A percentile compares a stretch with the other conserved stretches of the same genome.
Conservation (phyloP, 1,284 basidiomycete genomes). For the Ceratobasidium papillatum region DNA sequence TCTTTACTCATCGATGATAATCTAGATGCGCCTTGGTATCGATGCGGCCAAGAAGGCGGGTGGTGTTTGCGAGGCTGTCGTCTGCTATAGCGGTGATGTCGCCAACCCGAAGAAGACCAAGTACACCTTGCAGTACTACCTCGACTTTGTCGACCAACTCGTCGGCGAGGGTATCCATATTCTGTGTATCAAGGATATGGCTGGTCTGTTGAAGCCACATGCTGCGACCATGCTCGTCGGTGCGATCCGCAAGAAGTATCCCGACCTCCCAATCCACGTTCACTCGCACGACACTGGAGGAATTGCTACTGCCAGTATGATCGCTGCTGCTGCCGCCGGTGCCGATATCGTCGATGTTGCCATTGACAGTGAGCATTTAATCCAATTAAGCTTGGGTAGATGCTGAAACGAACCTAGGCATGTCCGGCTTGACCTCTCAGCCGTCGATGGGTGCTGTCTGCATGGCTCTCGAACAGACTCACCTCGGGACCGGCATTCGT, state of each 20-base stretch:
- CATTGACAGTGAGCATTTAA: constrained; percentile 81
- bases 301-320: constrained; percentile 96
- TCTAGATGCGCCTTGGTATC: constrained; percentile 92
- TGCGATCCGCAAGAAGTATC: constrained; percentile 94
- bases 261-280: constrained; percentile 98
- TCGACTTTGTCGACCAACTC: constrained; percentile 94
- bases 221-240: constrained; percentile 92
- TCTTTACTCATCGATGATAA: neutral
- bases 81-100: constrained; percentile 99
- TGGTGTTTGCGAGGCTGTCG: constrained; percentile 96
- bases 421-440: constrained; percentile 98
- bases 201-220: constrained; percentile 94
- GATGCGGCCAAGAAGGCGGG: constrained; percentile 99
- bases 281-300: constrained; percentile 99
- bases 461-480: constrained; percentile 94
- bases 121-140: constrained; percentile 98
- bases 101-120: constrained; percentile 96
- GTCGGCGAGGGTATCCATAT: constrained; percentile 97
- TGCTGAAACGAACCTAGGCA: constrained; percentile 63
- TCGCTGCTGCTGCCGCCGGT: constrained; percentile 94
- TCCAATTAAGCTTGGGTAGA: neutral
- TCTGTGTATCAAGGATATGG: constrained; percentile 99
- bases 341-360: constrained; percentile 99
- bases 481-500: constrained; percentile 94
- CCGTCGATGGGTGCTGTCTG: constrained; percentile 98